Evolutionary conservation across 192 early-diverging fungal genomes (phyloP), one percentile per base, ranked within the genome.

Genomic region (Gonapodya sp.): DNA sequence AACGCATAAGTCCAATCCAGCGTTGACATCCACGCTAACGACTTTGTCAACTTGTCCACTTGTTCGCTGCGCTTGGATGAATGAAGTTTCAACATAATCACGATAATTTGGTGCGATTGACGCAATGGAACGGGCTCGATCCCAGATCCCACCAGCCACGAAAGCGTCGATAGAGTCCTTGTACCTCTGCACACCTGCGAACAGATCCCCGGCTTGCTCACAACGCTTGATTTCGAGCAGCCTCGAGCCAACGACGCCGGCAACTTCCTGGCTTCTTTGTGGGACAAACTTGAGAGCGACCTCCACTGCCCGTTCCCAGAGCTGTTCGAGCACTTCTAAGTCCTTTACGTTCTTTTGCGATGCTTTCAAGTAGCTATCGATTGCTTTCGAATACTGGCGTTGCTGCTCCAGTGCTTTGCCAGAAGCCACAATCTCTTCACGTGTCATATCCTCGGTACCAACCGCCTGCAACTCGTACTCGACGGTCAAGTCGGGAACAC

Each of bases 121-220:
- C 31, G 86, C 77, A 24, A 92, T 81, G 36, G 87, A 79, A 78
- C 83, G 86, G 0, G 90, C 90, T 80, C 88, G 88, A 31, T 90
- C 87, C 90, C 90, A 92, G 35, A 83, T 34, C 0, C 84, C 85
- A 2, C 83, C 86, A 18, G 81, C 14, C 31, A 90, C 86, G 84
- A 85, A 92, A 35, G 87, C 85, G 80, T 92, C 91, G 46, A 90
- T 90, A 0, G 89, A 88, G 36, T 91, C 90, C 74, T 90, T 89
- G 81, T 87, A 87, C 84, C 87, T 84, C 80, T 89, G 88, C 73
- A 86, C 82, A 8, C 82, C 84, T 46, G 85, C 82, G 77, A 85
- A 90, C 14, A 92, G 81, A 35, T 92, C 88, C 1, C 82, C 91
- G 0, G 91, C 91, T 31, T 84, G 82, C n/a, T 84, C 87, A 82